Evolutionary conservation across 768 basidiomycete genomes (phyloP).

Genomic region (Lactifluus rugatus): DNA sequence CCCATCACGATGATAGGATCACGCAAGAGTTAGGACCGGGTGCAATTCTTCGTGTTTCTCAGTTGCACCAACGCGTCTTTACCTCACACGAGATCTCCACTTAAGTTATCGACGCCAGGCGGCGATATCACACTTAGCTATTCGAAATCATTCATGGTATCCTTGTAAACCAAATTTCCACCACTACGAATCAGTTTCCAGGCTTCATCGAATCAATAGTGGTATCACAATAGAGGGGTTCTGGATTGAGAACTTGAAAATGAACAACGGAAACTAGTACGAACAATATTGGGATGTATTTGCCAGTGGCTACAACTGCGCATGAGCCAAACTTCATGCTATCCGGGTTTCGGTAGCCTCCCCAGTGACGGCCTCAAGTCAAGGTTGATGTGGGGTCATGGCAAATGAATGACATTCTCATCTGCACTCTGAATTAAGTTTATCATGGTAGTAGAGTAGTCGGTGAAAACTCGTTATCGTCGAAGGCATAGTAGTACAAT

Average conservation of each 20-base stretch:
- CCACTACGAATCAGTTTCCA: neutral
- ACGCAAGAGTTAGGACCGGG: neutral
- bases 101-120: neutral
- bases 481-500: neutral
- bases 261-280: neutral
- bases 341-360: neutral
- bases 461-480: neutral
- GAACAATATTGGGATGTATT: neutral
- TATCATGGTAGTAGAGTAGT: neutral
- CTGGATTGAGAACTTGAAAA: neutral
- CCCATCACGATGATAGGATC: neutral
- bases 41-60: neutral
- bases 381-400: neutral
- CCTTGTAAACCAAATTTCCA: neutral
- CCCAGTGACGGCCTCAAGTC: too few relatives aligned
- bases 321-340: neutral
- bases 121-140: neutral
- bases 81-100: neutral
- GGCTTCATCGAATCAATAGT: neutral
- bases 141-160: neutral
- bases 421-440: too few relatives aligned
- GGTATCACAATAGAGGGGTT: neutral
- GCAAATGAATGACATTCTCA: neutral
- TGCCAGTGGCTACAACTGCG: neutral
- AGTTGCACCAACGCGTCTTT: neutral